phyloP scores from a whole-genome alignment of 2,329 filamentous ascomycete genomes.

The Venturia carpophila region DNA sequence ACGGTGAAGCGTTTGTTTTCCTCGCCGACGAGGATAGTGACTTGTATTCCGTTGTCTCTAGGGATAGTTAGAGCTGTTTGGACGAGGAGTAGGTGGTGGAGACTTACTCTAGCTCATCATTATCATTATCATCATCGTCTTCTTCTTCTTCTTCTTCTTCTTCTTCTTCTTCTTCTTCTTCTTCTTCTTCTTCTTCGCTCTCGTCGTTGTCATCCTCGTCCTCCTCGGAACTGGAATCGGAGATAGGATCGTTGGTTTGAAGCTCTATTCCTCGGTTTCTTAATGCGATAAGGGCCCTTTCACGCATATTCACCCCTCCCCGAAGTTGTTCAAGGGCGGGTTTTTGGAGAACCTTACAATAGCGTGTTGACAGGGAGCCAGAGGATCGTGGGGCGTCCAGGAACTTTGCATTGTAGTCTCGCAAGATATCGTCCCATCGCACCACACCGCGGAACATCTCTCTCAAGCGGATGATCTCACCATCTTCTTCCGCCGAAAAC shows the following conservation, averaged over 20 bases:
- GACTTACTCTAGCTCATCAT: constrained; percentile 6
- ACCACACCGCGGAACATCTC: background rate
- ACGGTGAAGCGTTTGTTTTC: background rate
- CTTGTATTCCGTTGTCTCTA: background rate
- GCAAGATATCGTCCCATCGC: background rate
- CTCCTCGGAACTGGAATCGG: background rate
- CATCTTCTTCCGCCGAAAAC: constrained; percentile 8
- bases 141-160: background rate
- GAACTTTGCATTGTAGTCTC: constrained; percentile 6
- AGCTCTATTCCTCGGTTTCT: background rate
- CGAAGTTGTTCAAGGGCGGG: background rate
- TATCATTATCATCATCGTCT: too few species aligned
- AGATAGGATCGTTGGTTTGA: background rate
- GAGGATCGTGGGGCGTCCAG: background rate
- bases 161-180: background rate
- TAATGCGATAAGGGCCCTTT: background rate
- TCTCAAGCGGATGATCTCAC: constrained; percentile 4
- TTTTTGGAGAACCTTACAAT: background rate
- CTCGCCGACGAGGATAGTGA: constrained; percentile 13
- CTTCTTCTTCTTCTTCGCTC: background rate
- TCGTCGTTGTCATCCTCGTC: background rate
- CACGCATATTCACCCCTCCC: background rate
- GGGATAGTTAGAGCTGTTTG: background rate
- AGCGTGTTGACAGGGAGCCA: background rate
- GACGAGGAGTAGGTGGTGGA: too few species aligned